Base-by-base conservation (phyloP, 352 stramenopile species). In the Phytopythium boreale region DNA sequence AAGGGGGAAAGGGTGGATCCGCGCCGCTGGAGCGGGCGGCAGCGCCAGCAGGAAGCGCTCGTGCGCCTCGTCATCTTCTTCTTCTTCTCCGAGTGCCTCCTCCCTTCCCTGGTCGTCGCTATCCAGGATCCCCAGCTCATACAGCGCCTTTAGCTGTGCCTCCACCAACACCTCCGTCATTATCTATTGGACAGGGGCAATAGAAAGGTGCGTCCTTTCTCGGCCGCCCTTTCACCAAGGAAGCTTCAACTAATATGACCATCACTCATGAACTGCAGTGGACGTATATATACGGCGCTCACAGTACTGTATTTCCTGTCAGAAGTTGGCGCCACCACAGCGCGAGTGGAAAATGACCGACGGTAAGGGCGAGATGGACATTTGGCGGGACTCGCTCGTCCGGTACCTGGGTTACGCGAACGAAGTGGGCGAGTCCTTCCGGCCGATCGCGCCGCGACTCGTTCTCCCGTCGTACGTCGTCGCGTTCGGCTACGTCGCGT, bases 341-440 rank as follows among this genome's bases (percentile, higher is more conserved):
- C n/a, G n/a, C n/a, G n/a, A n/a, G n/a, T n/a, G 31, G 31, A 36
- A 36, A 36, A 36, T 36, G 31, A 36, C 31, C 31, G 8, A 8
- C 31, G 31, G 31, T 8, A 8, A 36, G 11, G 61, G 43, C 29
- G 68, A 61, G 47, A 56, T 61, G 60, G 90, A 97, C 62, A 76
- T 97, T 24, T 95, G 87, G 70, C 76, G 90, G 24, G 87, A 97
- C 67, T 92, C 87, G 56, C 75, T 89, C n/a, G 68, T 97, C 66
- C 83, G 90, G 26, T 95, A 96, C 70, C 51, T 96, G 53, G 90
- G 90, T 49, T 97, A 97, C 63, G 80, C 90, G 51, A 97, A 97
- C 65, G 90, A 97, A 66, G 67, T 96, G 20, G 89, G 89, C 63
- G 89, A 97, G 68, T 92, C 82, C 6, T 97, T 97, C 66, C 81